Conservation (phyloP, 208 protist species). For the Entamoeba histolytica region DNA sequence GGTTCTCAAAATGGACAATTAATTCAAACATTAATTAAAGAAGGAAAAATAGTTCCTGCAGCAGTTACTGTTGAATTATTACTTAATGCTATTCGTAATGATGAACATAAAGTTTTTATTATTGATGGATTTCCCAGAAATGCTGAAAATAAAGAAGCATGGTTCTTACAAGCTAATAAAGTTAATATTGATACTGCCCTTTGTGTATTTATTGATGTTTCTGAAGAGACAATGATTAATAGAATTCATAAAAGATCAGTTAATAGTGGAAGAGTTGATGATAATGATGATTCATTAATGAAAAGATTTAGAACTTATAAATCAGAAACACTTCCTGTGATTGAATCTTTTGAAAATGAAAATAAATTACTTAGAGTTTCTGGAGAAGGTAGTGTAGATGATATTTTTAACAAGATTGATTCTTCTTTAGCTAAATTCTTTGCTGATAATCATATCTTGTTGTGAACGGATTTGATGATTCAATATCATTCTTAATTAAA, state of each 20-base stretch:
- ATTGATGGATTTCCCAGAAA: not conserved
- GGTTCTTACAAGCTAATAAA: not conserved
- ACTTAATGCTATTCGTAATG: not conserved
- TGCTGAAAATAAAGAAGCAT: not conserved
- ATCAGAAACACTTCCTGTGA: not conserved
- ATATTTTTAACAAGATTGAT: not conserved
- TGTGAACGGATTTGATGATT: too few relatives aligned
- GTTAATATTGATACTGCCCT: not conserved
- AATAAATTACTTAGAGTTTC: not conserved
- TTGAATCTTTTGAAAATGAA: not conserved
- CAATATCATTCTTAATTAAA: too few relatives aligned
- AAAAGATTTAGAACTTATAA: not conserved
- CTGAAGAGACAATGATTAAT: not conserved
- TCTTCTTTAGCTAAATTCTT: not conserved
- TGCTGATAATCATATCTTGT: too few relatives aligned
- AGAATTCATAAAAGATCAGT: not conserved
- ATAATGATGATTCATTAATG: not conserved
- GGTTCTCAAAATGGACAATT: slow-evolving; percentile 17
- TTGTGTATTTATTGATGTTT: not conserved
- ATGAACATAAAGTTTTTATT: not conserved
- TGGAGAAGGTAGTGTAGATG: not conserved
- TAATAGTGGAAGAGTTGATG: not conserved
- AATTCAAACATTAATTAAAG: slow-evolving; percentile 33
- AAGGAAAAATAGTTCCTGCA: slow-evolving; percentile 31
- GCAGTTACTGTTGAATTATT: not conserved